Percentiles rank a stretch among this genome's conserved stretches.
phyloP scores from a whole-genome alignment of 176 grass and related monocot species.

The Musa beccarii region DNA sequence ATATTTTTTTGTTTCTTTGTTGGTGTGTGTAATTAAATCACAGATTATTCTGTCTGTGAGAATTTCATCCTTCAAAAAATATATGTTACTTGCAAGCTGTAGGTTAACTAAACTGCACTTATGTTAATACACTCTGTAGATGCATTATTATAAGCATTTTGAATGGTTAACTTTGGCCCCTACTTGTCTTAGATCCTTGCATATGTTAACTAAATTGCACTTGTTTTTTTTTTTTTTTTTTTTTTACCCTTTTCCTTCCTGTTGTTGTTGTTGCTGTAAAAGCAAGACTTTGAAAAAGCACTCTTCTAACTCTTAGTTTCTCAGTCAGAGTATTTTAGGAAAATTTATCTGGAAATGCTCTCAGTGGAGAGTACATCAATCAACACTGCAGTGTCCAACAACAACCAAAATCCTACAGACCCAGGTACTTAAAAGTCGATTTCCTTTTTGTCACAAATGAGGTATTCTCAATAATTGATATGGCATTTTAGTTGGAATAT shows the following conservation, averaged over 20 bases:
- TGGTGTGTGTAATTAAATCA: not conserved
- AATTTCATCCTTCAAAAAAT: not conserved
- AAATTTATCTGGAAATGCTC: constrained; percentile 82
- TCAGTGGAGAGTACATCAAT: constrained; percentile 66
- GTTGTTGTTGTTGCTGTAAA: not conserved
- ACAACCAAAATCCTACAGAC: constrained; percentile 33
- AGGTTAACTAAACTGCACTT: not conserved
- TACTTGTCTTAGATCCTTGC: not conserved
- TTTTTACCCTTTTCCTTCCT: no score
- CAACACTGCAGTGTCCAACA: constrained; percentile 14
- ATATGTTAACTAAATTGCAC: not conserved
- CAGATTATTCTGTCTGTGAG: not conserved
- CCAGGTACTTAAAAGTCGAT: no score
- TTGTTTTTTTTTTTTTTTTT: not conserved
- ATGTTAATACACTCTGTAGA: not conserved
- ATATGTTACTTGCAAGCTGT: not conserved
- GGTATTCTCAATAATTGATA: no score
- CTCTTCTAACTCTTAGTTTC: constrained; percentile 21
- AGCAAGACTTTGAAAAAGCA: not conserved
- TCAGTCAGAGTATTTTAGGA: constrained; percentile 86
- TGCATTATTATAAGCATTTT: not conserved
- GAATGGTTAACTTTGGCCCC: not conserved
- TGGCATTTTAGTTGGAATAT: no score
- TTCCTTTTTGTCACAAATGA: no score
- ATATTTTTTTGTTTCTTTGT: not conserved